Evolutionary conservation across 306 rosid species (phyloP).

Genomic region (Adenanthera pavonina): DNA sequence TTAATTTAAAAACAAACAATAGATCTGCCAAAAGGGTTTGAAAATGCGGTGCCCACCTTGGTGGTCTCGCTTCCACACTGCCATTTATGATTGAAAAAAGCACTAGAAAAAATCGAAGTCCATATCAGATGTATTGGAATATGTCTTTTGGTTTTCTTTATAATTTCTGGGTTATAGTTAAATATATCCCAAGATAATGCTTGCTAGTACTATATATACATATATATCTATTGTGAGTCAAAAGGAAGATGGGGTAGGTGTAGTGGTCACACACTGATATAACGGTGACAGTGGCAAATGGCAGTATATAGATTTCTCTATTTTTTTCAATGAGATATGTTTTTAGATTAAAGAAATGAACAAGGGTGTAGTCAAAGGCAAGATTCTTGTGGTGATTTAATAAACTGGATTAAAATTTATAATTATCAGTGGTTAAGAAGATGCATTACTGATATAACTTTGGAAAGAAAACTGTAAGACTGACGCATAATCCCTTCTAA

Average conservation of each 20-base stretch:
- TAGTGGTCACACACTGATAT: slow-evolving; percentile 27
- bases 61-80: not conserved
- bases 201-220: slow-evolving; percentile 6
- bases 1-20: not conserved
- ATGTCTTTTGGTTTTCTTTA: slow-evolving; percentile 11
- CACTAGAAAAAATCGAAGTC: slow-evolving; percentile 25
- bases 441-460: not conserved
- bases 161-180: not conserved
- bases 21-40: slow-evolving; percentile 10
- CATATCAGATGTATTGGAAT: slow-evolving; percentile 40
- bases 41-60: slow-evolving; percentile 33
- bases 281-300: slow-evolving; percentile 6
- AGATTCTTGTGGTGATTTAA: not conserved
- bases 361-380: slow-evolving; percentile 32
- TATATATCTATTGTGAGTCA: not conserved
- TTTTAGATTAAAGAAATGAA: slow-evolving; percentile 19
- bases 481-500: not conserved
- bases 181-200: slow-evolving; percentile 27
- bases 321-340: not conserved
- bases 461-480: not conserved
- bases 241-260: slow-evolving; percentile 40
- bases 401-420: not conserved
- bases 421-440: not conserved
- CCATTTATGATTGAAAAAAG: slow-evolving; percentile 26
- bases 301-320: not conserved